Percentiles rank a stretch among this genome's conserved stretches.
These are phyloP conservation scores for Aschersonia sp. DNA, from an alignment of 2,329 filamentous ascomycete species.

Conservation along the genomic window DNA sequence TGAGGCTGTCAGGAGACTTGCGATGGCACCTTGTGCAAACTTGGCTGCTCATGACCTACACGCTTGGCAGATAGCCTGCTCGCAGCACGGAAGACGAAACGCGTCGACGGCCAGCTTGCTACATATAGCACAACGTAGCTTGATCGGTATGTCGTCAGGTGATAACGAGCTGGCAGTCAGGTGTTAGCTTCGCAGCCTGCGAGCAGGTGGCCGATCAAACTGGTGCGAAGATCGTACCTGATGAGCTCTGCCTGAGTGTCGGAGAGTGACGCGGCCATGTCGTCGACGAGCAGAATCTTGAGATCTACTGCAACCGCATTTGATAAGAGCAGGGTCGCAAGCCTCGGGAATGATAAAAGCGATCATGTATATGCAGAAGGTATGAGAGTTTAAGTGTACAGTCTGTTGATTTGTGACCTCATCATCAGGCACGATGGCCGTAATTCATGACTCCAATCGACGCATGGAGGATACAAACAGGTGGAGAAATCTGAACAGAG, in stretches of 20 bases:
- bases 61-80: conserved; percentile 80
- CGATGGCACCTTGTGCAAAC: neutral
- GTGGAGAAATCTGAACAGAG: no score
- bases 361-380: neutral
- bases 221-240: conserved; percentile 23
- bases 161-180: conserved; percentile 48
- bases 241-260: conserved; percentile 44
- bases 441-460: no score
- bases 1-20: conserved; percentile 1
- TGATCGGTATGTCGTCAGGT: conserved; percentile 83
- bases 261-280: conserved; percentile 23
- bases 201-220: neutral
- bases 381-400: neutral
- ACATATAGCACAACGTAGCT: conserved; percentile 87
- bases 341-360: neutral
- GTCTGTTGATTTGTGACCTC: neutral
- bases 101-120: conserved; percentile 83
- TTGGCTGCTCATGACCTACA: conserved; percentile 37
- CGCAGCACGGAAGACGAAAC: conserved; percentile 85
- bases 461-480: no score
- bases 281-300: conserved; percentile 6
- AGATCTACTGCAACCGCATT: conserved; percentile 6
- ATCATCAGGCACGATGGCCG: no score
- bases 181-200: conserved; percentile 4
- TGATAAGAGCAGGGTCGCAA: neutral